These are phyloP conservation scores for Aquilaria sinensis DNA, from an alignment of 345 rosid species.

Conservation along the genomic window DNA sequence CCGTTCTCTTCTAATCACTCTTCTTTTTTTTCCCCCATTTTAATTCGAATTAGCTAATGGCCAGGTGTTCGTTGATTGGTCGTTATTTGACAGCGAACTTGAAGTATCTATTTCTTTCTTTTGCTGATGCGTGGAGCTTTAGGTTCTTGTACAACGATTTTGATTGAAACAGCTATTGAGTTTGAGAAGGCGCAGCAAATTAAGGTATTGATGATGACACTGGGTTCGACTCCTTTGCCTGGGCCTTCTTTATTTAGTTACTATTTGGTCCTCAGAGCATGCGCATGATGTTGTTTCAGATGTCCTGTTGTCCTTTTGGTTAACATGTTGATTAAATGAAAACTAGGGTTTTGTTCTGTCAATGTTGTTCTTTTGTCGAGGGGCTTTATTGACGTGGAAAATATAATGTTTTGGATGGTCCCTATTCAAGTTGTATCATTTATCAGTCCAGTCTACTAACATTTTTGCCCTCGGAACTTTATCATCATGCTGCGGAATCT, in stretches of 20 bases:
- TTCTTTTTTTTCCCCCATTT: no score
- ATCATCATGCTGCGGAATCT: background rate
- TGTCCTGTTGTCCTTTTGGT: background rate
- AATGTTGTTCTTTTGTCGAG: background rate
- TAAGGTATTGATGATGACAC: background rate
- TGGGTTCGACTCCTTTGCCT: background rate
- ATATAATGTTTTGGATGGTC: constrained; percentile 2
- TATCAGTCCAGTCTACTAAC: background rate
- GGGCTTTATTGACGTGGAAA: background rate
- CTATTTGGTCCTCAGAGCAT: background rate
- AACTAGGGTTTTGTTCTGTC: constrained; percentile 9
- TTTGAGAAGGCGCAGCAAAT: background rate
- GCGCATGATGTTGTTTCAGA: background rate
- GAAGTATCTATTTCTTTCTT: no score
- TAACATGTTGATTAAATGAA: background rate
- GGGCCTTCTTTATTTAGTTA: background rate
- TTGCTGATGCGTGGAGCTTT: no score
- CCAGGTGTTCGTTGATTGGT: no score
- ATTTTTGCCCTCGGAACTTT: background rate
- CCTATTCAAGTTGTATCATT: background rate
- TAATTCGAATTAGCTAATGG: no score
- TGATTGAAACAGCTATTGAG: background rate
- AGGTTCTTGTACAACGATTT: background rate
- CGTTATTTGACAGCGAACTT: no score
- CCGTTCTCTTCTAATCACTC: no score